Base-by-base conservation (phyloP, 768 basidiomycete genomes). In the Termitomyces sp. region DNA sequence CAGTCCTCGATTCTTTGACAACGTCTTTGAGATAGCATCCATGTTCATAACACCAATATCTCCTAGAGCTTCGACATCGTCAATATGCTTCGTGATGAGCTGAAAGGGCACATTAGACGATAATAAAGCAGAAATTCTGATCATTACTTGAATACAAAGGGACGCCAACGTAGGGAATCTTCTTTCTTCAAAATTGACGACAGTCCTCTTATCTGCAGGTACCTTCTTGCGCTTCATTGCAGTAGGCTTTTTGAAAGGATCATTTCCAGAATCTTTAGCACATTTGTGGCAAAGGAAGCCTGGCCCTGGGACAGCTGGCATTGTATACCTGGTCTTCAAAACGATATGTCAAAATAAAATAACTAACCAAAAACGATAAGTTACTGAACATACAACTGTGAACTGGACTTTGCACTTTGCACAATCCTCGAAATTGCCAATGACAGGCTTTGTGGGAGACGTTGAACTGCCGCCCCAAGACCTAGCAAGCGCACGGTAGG, bases 221-320 rank as follows among this genome's bases (percentile, higher is more conserved):
- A 79, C 72, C 63, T 83, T 88, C 54, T 86, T 84, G 70, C 86
- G 91, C 57, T 79, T 78, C 0, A 83, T 82, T 32, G 73, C 73
- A 7, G 79, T 73, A 18, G 86, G 78, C 64, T 92, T 93, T 71
- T 95, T 96, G 76, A 95, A 95, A 0, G 93, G 93, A 66, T 95
- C 91, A 1, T 77, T 75, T 6, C 91, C 93, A 3, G 85, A 81
- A 0, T 84, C 79, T 67, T 91, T 92, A 1, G 88, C 85, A 70
- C 96, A 99, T 9, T 76, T 73, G 65, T 93, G 87, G 68, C 96
- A 99, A 23, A 98, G 81, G 63, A 81, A 93, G 1, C 93, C 93
- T 0, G 85, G 83, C 0, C 84, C 84, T 0, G 84, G 80, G 47
- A 81, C 81, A 7, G 86, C 84, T 6, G 91, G 82, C 63, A 91